A percentile compares a stretch with the other conserved stretches of the same genome.
These are phyloP conservation scores for Hamamelis virginiana DNA, from an alignment of 164 flowering plant species.

Conservation along the genomic window DNA sequence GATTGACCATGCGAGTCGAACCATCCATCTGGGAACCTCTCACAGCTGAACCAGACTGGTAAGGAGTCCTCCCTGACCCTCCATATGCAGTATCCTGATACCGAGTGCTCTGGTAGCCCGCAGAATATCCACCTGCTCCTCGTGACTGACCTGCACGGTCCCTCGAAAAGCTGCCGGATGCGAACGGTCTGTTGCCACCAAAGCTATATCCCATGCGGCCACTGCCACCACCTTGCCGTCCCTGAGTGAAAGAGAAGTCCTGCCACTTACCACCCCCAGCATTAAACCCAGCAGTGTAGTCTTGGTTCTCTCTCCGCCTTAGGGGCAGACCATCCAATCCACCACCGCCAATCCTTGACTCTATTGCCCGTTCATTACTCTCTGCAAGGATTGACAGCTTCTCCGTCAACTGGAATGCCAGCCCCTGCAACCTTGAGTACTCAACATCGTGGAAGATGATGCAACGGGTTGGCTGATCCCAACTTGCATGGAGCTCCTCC, in stretches of 20 bases:
- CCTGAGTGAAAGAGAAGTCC: constrained; percentile 47
- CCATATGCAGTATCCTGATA: constrained; percentile 43
- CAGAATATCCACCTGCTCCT: constrained; percentile 40
- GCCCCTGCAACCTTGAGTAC: constrained; percentile 72
- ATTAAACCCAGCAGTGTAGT: constrained; percentile 64
- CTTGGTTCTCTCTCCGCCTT: constrained; percentile 77
- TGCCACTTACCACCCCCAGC: constrained; percentile 70
- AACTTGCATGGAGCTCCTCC: constrained; percentile 90
- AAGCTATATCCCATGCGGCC: constrained; percentile 42
- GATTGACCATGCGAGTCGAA: constrained; percentile 74
- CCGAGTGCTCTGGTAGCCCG: constrained; percentile 34
- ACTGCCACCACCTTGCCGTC: constrained; percentile 51
- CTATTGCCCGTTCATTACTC: constrained; percentile 84
- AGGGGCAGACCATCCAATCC: constrained; percentile 63
- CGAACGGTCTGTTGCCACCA: constrained; percentile 35
- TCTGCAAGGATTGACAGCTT: constrained; percentile 77
- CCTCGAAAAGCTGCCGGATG: constrained; percentile 41
- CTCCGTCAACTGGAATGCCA: constrained; percentile 81
- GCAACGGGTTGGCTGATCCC: constrained; percentile 87
- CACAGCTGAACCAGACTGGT: constrained; percentile 34
- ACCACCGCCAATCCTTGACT: constrained; percentile 71
- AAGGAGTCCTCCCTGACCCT: constrained; percentile 38
- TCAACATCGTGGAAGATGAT: constrained; percentile 72
- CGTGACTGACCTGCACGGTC: too few species aligned
- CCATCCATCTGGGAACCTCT: constrained; percentile 59